Conservation (phyloP, 371 early-diverging fungal genomes). For the Saksenaea vasiformis region DNA sequence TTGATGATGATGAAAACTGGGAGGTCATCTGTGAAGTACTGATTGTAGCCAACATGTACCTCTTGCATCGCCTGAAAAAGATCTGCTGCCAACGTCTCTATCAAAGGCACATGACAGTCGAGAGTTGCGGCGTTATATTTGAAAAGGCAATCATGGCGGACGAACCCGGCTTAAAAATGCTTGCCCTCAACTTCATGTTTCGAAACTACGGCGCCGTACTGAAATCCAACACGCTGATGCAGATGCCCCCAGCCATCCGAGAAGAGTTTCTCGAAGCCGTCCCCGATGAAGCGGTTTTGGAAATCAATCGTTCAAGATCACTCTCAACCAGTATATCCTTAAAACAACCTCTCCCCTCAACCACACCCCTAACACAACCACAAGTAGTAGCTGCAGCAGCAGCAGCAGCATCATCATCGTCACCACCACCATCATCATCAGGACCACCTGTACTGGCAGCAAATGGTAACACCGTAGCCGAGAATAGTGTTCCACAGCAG, state of each 20-base stretch:
- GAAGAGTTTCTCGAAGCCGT: slow-evolving; percentile 47
- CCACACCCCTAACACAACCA: slow-evolving; percentile 7
- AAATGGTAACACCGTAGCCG: neutral
- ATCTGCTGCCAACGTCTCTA: slow-evolving; percentile 58
- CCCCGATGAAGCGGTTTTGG: slow-evolving; percentile 45
- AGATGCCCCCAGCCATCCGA: slow-evolving; percentile 40
- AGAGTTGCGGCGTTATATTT: slow-evolving; percentile 56
- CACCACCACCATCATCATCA: neutral
- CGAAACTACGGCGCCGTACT: slow-evolving; percentile 54
- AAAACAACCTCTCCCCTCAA: neutral
- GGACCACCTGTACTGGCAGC: neutral
- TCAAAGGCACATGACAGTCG: slow-evolving; percentile 48
- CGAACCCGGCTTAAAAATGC: slow-evolving; percentile 54
- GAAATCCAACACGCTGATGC: slow-evolving; percentile 49
- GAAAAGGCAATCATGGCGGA: slow-evolving; percentile 60
- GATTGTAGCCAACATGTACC: slow-evolving; percentile 66
- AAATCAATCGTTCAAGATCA: slow-evolving; percentile 26
- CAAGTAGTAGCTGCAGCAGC: no score
- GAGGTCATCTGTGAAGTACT: slow-evolving; percentile 57
- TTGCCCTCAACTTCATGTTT: slow-evolving; percentile 60
- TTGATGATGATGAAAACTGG: slow-evolving; percentile 50
- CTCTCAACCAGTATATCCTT: neutral
- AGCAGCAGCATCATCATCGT: no score
- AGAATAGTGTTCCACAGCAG: neutral
- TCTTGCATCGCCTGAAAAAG: slow-evolving; percentile 61